Percentiles rank a stretch among this genome's conserved stretches.
Evolutionary conservation across 2,329 filamentous ascomycete species (phyloP).

Genomic region (Verticillium zaregamsianum): DNA sequence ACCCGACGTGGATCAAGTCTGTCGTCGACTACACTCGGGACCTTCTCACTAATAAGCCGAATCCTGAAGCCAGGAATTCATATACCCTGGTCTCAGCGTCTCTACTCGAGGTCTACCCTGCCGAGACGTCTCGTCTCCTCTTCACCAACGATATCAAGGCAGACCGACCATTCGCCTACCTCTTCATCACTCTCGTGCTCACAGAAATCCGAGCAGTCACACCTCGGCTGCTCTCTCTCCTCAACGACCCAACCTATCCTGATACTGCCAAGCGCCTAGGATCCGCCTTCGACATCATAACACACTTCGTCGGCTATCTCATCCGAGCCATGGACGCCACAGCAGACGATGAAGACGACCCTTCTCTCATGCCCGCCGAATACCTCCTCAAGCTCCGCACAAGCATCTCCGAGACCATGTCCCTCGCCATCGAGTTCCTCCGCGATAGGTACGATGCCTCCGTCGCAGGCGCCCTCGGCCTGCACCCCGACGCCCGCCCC

Average conservation of each 20-base stretch:
- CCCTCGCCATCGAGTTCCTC: constrained; percentile 59
- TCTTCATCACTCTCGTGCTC: constrained; percentile 61
- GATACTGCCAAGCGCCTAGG: constrained; percentile 49
- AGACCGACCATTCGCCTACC: constrained; percentile 54
- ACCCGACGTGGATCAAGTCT: constrained; percentile 49
- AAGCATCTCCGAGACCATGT: constrained; percentile 59
- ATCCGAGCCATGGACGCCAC: constrained; percentile 47
- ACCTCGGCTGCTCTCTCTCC: constrained; percentile 53
- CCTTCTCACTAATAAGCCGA: constrained; percentile 52
- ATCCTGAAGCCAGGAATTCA: constrained; percentile 48
- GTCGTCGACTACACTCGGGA: constrained; percentile 45
- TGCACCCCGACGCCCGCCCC: constrained; percentile 53
- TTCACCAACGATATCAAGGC: constrained; percentile 42
- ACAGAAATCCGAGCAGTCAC: constrained; percentile 62
- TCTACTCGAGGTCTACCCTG: constrained; percentile 52
- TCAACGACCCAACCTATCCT: constrained; percentile 52
- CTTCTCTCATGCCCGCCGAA: constrained; percentile 46
- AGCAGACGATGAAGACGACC: constrained; percentile 12
- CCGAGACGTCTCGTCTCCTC: constrained; percentile 39
- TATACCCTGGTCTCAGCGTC: constrained; percentile 56
- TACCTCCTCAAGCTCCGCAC: constrained; percentile 58
- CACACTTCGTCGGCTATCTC: constrained; percentile 55
- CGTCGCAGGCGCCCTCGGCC: constrained; percentile 55
- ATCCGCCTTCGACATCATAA: constrained; percentile 58
- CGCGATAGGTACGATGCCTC: constrained; percentile 67